A percentile compares a stretch with the other conserved stretches of the same genome.
phyloP scores from a whole-genome alignment of 2,329 filamentous ascomycete genomes.

The Fusarium pseudonygamai region DNA sequence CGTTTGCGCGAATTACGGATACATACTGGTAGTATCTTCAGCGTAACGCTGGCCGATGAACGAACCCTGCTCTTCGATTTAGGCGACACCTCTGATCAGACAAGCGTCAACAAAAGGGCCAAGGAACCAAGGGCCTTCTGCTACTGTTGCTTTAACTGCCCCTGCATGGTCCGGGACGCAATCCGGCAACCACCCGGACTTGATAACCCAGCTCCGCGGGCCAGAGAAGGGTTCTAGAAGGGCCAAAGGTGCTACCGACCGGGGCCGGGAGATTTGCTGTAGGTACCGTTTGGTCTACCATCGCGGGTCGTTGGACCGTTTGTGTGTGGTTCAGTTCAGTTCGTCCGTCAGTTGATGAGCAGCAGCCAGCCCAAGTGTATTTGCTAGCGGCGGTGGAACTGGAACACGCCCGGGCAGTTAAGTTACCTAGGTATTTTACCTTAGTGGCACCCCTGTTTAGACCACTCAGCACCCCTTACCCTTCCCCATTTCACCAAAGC shows the following conservation, averaged over 20 bases:
- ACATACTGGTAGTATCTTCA: slow-evolving; percentile 5
- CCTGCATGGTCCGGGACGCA: slow-evolving; percentile 37
- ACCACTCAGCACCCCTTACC: slow-evolving; percentile 28
- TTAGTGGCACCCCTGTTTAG: slow-evolving; percentile 35
- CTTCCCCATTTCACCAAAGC: slow-evolving; percentile 1
- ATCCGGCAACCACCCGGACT: slow-evolving; percentile 34
- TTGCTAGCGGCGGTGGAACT: slow-evolving; percentile 25
- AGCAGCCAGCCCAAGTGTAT: not conserved
- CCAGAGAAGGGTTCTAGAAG: slow-evolving; percentile 46
- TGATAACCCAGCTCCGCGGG: slow-evolving; percentile 43
- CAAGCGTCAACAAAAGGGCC: slow-evolving; percentile 23
- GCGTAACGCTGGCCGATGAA: slow-evolving; percentile 1
- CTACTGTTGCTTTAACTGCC: slow-evolving; percentile 14
- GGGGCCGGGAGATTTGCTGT: slow-evolving; percentile 20
- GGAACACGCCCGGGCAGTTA: slow-evolving; percentile 9
- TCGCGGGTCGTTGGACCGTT: not conserved
- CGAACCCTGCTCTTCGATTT: slow-evolving; percentile 12
- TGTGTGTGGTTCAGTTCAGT: not conserved
- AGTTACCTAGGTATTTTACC: slow-evolving; percentile 30
- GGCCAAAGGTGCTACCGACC: slow-evolving; percentile 27
- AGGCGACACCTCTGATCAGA: slow-evolving; percentile 11
- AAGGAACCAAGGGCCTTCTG: slow-evolving; percentile 3
- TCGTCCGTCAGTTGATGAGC: not conserved
- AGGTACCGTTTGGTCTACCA: slow-evolving; percentile 5
- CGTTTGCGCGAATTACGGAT: slow-evolving; percentile 19